Evolutionary conservation across 2,329 filamentous ascomycete species (phyloP), one percentile per base, ranked within the genome.

Genomic region (Neodidymelliopsis sp.): DNA sequence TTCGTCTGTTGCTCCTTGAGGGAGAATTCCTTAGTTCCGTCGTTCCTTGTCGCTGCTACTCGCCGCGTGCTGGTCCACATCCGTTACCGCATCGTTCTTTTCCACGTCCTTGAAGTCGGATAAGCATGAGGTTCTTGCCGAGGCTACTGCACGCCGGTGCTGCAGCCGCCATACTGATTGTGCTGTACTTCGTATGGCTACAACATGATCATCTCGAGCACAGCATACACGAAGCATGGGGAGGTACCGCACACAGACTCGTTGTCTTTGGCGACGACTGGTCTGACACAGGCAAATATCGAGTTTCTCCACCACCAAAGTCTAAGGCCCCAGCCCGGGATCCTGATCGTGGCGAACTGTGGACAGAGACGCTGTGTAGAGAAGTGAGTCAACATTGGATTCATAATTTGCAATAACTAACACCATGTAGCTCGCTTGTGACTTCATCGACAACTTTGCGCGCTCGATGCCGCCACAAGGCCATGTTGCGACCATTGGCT

Each of bases 201-300:
- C 55, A 60, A 36, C 65, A 64, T 8, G 45, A 60, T 46, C 55
- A 60, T 31, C 48, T 73, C 16, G 56, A 53, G 42, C 53, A 59
- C 37, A 65, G 56, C 37, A 58, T 69, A 33, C 54, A 65, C 30
- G 59, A 66, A 39, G 63, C 54, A 31, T 69, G 69, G 65, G 57
- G 53, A 46, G 63, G 62, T 25, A 56, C 49, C 20, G 52, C 65
- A 22, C 64, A 65, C 43, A 64, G 68, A 28, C 43, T 74, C 15
- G 70, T 74, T 20, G 70, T 74, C 18, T 74, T 74, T 56, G 71
- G 71, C 10, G 68, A 73, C 41, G 69, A 72, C 43, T 74, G 69
- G 67, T 73, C 70, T 43, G 71, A 74, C 56, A 71, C 60, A 30
- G 69, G 70, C 18, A 59, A 53, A 33, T 70, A 72, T 63, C 63